Conservation (phyloP, 2,329 filamentous ascomycete species). For the Biscogniauxia mediterranea region DNA sequence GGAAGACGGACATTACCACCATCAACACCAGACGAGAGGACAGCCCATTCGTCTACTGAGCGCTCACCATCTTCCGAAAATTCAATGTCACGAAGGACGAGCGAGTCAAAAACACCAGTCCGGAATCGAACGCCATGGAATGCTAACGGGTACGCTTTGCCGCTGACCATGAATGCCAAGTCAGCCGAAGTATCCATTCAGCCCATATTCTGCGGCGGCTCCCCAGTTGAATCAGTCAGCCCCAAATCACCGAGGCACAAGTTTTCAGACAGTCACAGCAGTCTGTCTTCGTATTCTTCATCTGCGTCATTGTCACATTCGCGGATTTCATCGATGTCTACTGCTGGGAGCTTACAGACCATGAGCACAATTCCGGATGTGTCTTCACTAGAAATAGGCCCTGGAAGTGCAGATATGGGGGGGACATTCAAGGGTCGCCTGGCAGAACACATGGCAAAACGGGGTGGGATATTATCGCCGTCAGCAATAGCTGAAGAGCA, state of each 20-base stretch:
- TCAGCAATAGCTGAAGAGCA: slow-evolving; percentile 12
- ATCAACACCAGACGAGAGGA: slow-evolving; percentile 23
- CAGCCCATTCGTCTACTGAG: slow-evolving; percentile 24
- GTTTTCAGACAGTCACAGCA: slow-evolving; percentile 52
- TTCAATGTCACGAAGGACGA: slow-evolving; percentile 22
- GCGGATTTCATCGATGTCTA: slow-evolving; percentile 53
- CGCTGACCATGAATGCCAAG: slow-evolving; percentile 41
- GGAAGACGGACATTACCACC: slow-evolving; percentile 25
- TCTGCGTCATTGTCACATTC: slow-evolving; percentile 48
- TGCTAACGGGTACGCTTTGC: slow-evolving; percentile 48
- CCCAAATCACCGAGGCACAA: slow-evolving; percentile 41
- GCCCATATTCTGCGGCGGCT: slow-evolving; percentile 26
- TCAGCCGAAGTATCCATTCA: slow-evolving; percentile 23
- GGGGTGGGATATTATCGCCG: slow-evolving; percentile 18
- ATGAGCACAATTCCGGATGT: slow-evolving; percentile 37
- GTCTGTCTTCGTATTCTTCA: slow-evolving; percentile 48
- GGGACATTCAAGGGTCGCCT: slow-evolving; percentile 7
- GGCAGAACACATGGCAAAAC: slow-evolving; percentile 7
- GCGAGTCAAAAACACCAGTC: slow-evolving; percentile 30
- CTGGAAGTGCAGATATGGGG: slow-evolving; percentile 7
- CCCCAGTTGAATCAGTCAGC: slow-evolving; percentile 27
- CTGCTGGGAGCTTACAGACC: slow-evolving; percentile 42
- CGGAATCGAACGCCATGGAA: slow-evolving; percentile 50
- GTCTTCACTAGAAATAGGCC: slow-evolving; percentile 35
- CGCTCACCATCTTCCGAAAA: slow-evolving; percentile 29